Evolutionary conservation across 1,139 yeast genomes (phyloP).

Genomic region (Fermentozyma sake): DNA sequence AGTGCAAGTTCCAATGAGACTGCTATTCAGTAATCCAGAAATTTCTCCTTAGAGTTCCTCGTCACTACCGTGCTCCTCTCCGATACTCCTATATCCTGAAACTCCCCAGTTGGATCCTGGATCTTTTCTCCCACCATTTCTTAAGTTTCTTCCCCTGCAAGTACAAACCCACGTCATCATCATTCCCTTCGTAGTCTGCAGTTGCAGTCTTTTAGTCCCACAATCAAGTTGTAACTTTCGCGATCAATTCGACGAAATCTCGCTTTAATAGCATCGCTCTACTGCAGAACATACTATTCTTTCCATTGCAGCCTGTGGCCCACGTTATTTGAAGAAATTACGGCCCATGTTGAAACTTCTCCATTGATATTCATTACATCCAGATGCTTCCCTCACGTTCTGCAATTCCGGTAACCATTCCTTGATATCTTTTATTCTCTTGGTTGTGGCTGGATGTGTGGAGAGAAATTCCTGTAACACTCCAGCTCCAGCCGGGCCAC

Average conservation of each 20-base stretch:
- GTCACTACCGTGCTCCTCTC: too few relatives aligned
- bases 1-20: too few relatives aligned
- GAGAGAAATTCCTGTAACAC: conserved; percentile 57
- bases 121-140: too few relatives aligned
- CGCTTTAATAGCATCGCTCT: too few relatives aligned
- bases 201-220: background rate
- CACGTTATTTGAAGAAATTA: conserved; percentile 19
- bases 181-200: background rate
- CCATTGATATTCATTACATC: conserved; percentile 27
- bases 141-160: too few relatives aligned
- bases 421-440: conserved; percentile 64
- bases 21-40: too few relatives aligned
- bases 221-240: too few relatives aligned
- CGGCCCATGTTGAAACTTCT: conserved; percentile 13
- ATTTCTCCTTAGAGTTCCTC: too few relatives aligned
- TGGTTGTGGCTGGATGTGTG: conserved; percentile 85
- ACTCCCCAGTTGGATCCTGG: too few relatives aligned
- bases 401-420: conserved; percentile 74
- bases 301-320: background rate
- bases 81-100: too few relatives aligned
- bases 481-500: conserved; percentile 19
- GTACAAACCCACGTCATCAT: too few relatives aligned
- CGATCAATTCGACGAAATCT: too few relatives aligned
- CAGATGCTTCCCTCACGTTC: conserved; percentile 29
- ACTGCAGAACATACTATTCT: background rate